A percentile compares a stretch with the other conserved stretches of the same genome.
These are phyloP conservation scores for Sarocladium brachiariae DNA, from an alignment of 2,329 filamentous ascomycete genomes.

Conservation along the genomic window DNA sequence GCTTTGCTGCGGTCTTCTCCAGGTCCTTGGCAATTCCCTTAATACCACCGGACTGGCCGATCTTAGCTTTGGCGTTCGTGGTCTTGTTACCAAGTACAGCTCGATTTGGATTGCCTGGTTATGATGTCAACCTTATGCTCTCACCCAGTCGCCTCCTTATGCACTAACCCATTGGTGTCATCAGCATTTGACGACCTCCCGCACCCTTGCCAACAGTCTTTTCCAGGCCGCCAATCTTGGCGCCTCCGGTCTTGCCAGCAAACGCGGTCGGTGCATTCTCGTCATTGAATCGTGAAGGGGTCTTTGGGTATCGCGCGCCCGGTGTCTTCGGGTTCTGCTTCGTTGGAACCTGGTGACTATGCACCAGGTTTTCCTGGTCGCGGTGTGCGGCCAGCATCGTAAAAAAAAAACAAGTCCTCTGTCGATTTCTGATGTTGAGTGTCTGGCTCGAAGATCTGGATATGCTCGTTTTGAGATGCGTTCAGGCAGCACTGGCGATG, in stretches of 20 bases:
- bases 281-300: constrained; percentile 74
- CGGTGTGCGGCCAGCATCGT: constrained; percentile 69
- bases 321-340: constrained; percentile 83
- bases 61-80: constrained; percentile 80
- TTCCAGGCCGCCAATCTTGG: constrained; percentile 47
- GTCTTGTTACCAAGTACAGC: constrained; percentile 91
- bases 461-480: neutral
- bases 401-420: no score
- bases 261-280: constrained; percentile 61
- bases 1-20: constrained; percentile 56
- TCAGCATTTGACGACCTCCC: constrained; percentile 48
- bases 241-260: constrained; percentile 38
- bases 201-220: constrained; percentile 43
- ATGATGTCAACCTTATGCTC: neutral
- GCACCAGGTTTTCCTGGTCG: constrained; percentile 84
- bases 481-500: neutral
- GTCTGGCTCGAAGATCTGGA: no score
- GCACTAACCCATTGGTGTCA: constrained; percentile 73
- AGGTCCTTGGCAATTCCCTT: constrained; percentile 52
- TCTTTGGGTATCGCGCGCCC: constrained; percentile 68
- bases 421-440: no score
- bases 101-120: constrained; percentile 47
- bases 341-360: constrained; percentile 63
- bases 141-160: neutral
- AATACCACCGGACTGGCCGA: constrained; percentile 58